Conservation (phyloP, 768 basidiomycete species). For the Lactarius evosmus region DNA sequence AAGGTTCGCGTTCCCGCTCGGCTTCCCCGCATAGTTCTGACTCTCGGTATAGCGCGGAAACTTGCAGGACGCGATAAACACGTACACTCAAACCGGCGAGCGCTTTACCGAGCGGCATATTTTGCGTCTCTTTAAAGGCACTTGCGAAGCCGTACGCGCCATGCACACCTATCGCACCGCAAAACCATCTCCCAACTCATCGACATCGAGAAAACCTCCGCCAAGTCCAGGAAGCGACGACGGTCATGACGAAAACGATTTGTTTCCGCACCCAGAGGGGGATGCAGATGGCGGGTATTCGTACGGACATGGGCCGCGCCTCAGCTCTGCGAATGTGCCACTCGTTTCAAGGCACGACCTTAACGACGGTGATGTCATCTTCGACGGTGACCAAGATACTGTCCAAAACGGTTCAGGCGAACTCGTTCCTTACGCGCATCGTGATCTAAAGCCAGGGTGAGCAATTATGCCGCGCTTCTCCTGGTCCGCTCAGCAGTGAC, state of each 20-base stretch:
- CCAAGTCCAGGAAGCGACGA: constrained; percentile 32
- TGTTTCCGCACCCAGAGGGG: constrained; percentile 73
- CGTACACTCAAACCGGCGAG: constrained; percentile 75
- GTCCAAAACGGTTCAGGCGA: constrained; percentile 41
- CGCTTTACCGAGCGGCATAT: constrained; percentile 88
- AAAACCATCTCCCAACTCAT: constrained; percentile 30
- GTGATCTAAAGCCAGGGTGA: constrained; percentile 95
- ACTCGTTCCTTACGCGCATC: constrained; percentile 88
- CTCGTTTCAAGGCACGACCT: constrained; percentile 53
- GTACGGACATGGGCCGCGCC: constrained; percentile 45
- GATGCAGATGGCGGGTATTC: constrained; percentile 73
- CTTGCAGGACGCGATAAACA: constrained; percentile 91
- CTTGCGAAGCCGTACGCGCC: constrained; percentile 89
- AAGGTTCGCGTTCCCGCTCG: constrained; percentile 48
- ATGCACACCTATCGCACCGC: constrained; percentile 86
- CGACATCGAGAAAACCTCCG: constrained; percentile 30
- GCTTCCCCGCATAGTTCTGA: constrained; percentile 15
- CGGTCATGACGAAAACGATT: constrained; percentile 62
- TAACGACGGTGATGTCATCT: constrained; percentile 61
- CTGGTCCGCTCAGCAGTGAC: background rate
- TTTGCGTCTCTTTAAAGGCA: constrained; percentile 86
- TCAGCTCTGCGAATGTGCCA: constrained; percentile 42
- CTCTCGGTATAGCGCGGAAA: constrained; percentile 66
- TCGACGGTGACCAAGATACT: constrained; percentile 77
- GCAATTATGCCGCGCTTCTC: constrained; percentile 34